Conservation (phyloP, 371 early-diverging fungal genomes). For the Mucor lusitanicus region DNA sequence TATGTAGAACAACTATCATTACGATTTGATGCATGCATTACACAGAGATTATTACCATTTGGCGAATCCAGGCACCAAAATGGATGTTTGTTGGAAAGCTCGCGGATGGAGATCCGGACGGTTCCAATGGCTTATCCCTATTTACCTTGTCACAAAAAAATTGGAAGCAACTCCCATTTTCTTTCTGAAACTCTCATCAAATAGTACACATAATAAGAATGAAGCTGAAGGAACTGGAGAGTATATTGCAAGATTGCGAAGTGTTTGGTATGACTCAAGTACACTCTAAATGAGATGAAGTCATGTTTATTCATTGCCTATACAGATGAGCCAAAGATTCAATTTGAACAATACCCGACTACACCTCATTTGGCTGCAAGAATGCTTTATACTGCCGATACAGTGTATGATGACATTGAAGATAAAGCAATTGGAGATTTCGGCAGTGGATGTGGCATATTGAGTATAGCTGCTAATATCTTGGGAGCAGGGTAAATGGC, state of each 20-base stretch:
- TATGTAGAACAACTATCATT: background rate
- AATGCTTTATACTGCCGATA: slow-evolving; percentile 82
- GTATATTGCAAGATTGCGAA: slow-evolving; percentile 70
- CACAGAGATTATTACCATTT: background rate
- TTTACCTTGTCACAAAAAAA: background rate
- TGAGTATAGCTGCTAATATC: slow-evolving; percentile 64
- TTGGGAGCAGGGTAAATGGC: slow-evolving; percentile 57
- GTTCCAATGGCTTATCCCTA: background rate
- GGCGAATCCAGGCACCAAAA: background rate
- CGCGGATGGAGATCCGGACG: background rate
- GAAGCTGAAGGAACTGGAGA: slow-evolving; percentile 80
- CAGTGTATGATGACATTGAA: slow-evolving; percentile 76
- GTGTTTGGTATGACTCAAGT: slow-evolving; percentile 55
- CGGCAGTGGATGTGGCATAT: slow-evolving; percentile 84
- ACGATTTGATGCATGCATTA: background rate
- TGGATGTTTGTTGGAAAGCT: background rate
- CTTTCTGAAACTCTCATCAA: background rate
- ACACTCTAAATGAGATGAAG: background rate
- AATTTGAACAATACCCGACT: slow-evolving; percentile 87
- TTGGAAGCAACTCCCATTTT: background rate
- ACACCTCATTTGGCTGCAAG: slow-evolving; percentile 83
- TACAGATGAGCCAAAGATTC: slow-evolving; percentile 72
- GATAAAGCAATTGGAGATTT: slow-evolving; percentile 77
- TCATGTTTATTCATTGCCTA: background rate
- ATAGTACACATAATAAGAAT: slow-evolving; percentile 32